These are phyloP conservation scores for Neostapfia colusana DNA, from an alignment of 176 grass and related monocot genomes.

Conservation along the genomic window DNA sequence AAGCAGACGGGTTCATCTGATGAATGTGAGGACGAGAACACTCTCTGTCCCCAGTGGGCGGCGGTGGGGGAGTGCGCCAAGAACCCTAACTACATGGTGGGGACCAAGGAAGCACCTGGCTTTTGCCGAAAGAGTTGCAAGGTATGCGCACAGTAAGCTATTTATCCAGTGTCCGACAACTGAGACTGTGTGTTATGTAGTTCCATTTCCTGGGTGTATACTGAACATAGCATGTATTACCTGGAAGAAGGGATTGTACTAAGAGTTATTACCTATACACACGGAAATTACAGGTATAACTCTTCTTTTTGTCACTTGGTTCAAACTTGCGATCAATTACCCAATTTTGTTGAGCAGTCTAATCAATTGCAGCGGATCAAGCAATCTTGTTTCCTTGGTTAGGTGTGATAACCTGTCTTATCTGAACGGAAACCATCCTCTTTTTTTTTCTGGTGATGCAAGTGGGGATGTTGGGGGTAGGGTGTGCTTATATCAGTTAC, in stretches of 20 bases:
- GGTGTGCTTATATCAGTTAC: background rate
- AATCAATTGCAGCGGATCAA: slow-evolving; percentile 13
- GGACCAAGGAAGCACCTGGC: slow-evolving; percentile 70
- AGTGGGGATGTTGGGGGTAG: background rate
- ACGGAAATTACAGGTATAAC: slow-evolving; percentile 9
- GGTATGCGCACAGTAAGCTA: slow-evolving; percentile 58
- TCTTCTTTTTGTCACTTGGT: background rate
- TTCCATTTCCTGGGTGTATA: slow-evolving; percentile 13
- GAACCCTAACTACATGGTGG: slow-evolving; percentile 88
- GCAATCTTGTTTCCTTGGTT: slow-evolving; percentile 26
- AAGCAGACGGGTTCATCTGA: slow-evolving; percentile 25
- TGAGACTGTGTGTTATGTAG: background rate
- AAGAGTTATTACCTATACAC: slow-evolving; percentile 18
- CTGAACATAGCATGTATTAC: slow-evolving; percentile 6
- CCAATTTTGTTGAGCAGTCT: slow-evolving; percentile 19
- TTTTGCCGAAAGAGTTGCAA: slow-evolving; percentile 89
- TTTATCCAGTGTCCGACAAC: background rate
- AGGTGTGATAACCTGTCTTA: slow-evolving; percentile 7
- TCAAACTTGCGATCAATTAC: background rate
- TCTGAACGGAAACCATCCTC: slow-evolving; percentile 14
- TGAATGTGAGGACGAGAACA: slow-evolving; percentile 65
- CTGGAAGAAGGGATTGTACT: slow-evolving; percentile 15
- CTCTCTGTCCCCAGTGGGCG: slow-evolving; percentile 66
- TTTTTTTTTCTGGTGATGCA: background rate
- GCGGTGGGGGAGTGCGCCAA: slow-evolving; percentile 81